These are phyloP conservation scores for Clonostachys byssicola DNA, from an alignment of 2,329 filamentous ascomycete species.

Conservation along the genomic window DNA sequence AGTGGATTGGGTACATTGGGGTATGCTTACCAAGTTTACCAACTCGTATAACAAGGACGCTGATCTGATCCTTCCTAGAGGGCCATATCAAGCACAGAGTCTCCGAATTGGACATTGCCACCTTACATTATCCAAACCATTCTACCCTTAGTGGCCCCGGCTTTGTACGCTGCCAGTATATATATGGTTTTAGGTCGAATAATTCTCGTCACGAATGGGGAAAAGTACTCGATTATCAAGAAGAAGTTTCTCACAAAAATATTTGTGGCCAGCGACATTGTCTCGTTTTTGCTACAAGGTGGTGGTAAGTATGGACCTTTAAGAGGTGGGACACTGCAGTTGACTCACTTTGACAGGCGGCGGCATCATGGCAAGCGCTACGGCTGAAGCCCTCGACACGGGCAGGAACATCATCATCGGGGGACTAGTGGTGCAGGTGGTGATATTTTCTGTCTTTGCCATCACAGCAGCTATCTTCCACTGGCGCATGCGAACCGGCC, in stretches of 20 bases:
- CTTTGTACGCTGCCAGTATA: constrained; percentile 32
- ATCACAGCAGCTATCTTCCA: constrained; percentile 38
- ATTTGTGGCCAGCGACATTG: constrained; percentile 45
- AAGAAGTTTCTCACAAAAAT: constrained; percentile 37
- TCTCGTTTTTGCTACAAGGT: constrained; percentile 42
- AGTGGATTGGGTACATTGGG: constrained; percentile 23
- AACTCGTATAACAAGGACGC: neutral
- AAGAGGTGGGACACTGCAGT: too few relatives aligned
- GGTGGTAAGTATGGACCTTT: constrained; percentile 17
- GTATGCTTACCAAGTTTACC: too few relatives aligned
- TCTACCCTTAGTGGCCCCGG: constrained; percentile 23
- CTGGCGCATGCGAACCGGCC: constrained; percentile 9
- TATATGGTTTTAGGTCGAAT: constrained; percentile 38
- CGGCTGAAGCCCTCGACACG: constrained; percentile 1
- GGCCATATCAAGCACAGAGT: too few relatives aligned
- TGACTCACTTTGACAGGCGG: constrained; percentile 11
- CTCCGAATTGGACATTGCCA: neutral
- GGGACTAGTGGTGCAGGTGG: constrained; percentile 52
- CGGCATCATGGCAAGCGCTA: constrained; percentile 10
- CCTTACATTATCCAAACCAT: constrained; percentile 22
- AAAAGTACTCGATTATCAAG: constrained; percentile 14
- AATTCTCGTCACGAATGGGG: constrained; percentile 22
- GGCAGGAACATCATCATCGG: constrained; percentile 44
- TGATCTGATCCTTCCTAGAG: too few relatives aligned
- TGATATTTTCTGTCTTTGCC: constrained; percentile 50